phyloP scores from a whole-genome alignment of 257 asterid genomes.

The Nicotiana sylvestris region DNA sequence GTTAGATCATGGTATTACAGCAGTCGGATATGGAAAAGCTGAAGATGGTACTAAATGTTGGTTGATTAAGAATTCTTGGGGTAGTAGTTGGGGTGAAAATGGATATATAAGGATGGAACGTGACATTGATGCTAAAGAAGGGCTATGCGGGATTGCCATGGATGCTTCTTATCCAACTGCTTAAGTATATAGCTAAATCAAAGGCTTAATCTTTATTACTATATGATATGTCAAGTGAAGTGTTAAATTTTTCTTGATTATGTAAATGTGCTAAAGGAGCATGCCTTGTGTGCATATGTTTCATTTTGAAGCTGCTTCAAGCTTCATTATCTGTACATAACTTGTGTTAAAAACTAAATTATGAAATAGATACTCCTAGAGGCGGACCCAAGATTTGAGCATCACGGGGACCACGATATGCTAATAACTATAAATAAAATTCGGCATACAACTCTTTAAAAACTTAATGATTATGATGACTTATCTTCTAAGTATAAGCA shows the following conservation, averaged over 20 bases:
- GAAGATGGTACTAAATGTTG: conserved; percentile 18
- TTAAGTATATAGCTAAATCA: background rate
- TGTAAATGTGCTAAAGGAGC: background rate
- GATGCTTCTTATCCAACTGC: conserved; percentile 44
- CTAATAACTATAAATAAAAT: too few species aligned
- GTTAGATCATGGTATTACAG: conserved; percentile 21
- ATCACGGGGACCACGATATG: too few species aligned
- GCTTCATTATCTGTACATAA: background rate
- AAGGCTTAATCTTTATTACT: background rate
- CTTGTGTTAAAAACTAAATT: background rate
- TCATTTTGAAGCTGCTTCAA: background rate
- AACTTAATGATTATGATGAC: too few species aligned
- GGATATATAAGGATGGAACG: conserved; percentile 22
- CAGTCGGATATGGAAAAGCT: conserved; percentile 13
- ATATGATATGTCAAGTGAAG: background rate
- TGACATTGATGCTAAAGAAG: conserved; percentile 16
- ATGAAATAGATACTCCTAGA: background rate
- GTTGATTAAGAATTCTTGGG: conserved; percentile 21
- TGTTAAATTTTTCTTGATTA: background rate
- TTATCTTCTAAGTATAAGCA: too few species aligned
- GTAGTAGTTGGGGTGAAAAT: conserved; percentile 16
- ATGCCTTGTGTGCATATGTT: background rate
- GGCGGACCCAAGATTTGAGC: too few species aligned
- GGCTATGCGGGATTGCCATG: conserved; percentile 33
- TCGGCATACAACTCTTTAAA: too few species aligned